Base-by-base conservation (phyloP, 2,329 filamentous ascomycete species). In the Talaromyces sp. region DNA sequence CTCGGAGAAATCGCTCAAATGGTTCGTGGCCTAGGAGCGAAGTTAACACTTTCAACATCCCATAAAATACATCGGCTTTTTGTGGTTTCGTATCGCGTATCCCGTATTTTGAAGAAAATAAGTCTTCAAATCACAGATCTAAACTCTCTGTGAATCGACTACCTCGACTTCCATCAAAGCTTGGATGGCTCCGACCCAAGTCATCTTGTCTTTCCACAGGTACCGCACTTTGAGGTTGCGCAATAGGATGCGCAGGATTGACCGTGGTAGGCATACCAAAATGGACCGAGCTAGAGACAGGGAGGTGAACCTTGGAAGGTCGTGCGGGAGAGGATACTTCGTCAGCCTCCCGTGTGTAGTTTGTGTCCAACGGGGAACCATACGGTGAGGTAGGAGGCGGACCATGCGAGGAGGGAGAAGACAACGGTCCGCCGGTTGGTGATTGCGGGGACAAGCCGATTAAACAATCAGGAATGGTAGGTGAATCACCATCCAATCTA, bases 141-240 rank as follows among this genome's bases (percentile, higher is more conserved):
- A 69, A 56, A 22, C 67, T 69, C 57, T 72, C 75, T 16, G 72
- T 74, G 56, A 78, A 78, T 40, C 75, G 72, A 61, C 75, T 78
- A 30, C 73, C 66, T 30, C 74, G 71, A 59, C 75, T 78, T n/a
- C 74, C 74, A 56, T 77, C 75, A 40, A 69, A 68, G 49, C 72
- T 72, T 5, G 71, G 65, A 50, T 73, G 65, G 49, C 71, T 76
- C 48, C 75, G 73, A 22, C 75, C 75, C 20, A 78, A 55, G n/a
- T 61, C 63, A 60, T 78, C 75, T 20, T 70, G 65, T 40, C 64
- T 66, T 46, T 64, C 61, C 4, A 68, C 58, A 2, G 65, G 61
- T 6, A 65, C 44, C 7, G 63, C 60, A n/a, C 60, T 66, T 32
- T 63, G 62, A 2, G 66, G 60, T 44, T 67, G 58, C 3, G 63